A percentile compares a stretch with the other conserved stretches of the same genome.
These are phyloP conservation scores for Phoenix roebelenii DNA, from an alignment of 176 grass and related monocot genomes.

Conservation along the genomic window DNA sequence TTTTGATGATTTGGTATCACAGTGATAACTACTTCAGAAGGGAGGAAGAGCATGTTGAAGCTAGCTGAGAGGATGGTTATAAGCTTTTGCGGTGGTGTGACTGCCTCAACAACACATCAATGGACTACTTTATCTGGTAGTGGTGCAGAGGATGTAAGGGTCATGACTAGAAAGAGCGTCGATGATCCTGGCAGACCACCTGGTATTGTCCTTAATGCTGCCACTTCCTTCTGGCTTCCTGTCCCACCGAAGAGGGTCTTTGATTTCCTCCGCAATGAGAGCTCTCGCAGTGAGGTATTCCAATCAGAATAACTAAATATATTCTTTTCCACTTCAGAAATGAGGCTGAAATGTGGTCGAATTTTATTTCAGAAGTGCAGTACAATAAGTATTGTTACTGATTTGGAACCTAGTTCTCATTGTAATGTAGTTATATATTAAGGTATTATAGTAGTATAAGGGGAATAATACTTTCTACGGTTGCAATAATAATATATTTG, in stretches of 20 bases:
- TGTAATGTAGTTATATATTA: too few species aligned
- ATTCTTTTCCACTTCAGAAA: too few species aligned
- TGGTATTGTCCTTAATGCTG: conserved; percentile 15
- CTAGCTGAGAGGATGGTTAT: conserved; percentile 17
- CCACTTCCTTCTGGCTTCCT: conserved; percentile 20
- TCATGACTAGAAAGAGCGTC: conserved; percentile 18
- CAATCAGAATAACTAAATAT: too few species aligned
- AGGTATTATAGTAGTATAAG: too few species aligned
- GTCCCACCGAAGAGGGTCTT: conserved; percentile 13
- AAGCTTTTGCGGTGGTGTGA: conserved; percentile 16
- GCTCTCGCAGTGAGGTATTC: conserved; percentile 16
- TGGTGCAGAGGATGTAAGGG: conserved; percentile 18
- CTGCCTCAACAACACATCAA: conserved; percentile 14
- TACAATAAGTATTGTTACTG: too few species aligned
- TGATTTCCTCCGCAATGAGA: conserved; percentile 14
- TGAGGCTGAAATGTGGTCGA: too few species aligned
- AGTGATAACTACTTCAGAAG: conserved; percentile 9
- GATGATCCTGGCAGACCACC: conserved; percentile 19
- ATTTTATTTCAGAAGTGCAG: too few species aligned
- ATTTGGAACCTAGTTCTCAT: too few species aligned
- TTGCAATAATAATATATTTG: too few species aligned
- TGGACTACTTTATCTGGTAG: conserved; percentile 18
- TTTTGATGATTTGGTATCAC: too few species aligned
- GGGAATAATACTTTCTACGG: too few species aligned
- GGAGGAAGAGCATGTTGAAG: conserved; percentile 18